phyloP scores from a whole-genome alignment of 2,329 filamentous ascomycete genomes.

The Aphanoascus verrucosus region DNA sequence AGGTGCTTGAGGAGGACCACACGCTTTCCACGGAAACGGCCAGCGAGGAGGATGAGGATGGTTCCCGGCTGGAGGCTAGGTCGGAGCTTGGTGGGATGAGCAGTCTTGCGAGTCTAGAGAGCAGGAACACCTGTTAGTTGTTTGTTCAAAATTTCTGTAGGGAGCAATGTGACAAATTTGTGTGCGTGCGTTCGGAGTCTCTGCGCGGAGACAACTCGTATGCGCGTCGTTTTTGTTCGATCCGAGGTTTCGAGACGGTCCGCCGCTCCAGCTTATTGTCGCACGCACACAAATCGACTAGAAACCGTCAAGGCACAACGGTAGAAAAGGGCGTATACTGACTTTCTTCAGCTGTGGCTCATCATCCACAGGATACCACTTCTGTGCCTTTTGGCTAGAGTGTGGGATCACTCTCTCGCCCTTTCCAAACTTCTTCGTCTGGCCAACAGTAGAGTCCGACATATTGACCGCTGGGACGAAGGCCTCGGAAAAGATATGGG shows the following conservation, averaged over 20 bases:
- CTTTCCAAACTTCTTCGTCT: constrained; percentile 96
- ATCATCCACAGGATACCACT: constrained; percentile 98
- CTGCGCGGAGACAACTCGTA: background rate
- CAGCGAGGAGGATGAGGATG: constrained; percentile 97
- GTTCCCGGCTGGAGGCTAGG: constrained; percentile 85
- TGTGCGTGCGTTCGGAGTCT: background rate
- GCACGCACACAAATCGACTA: background rate
- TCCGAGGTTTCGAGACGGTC: background rate
- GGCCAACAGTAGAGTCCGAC: constrained; percentile 38
- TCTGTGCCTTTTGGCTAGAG: constrained; percentile 83
- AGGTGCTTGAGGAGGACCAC: constrained; percentile 98
- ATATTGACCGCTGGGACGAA: constrained; percentile 43
- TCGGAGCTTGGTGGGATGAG: constrained; percentile 79
- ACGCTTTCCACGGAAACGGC: constrained; percentile 99
- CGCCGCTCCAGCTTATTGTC: background rate
- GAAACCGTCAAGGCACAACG: constrained; percentile 15
- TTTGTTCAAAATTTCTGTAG: background rate
- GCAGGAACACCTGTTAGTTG: constrained; percentile 3
- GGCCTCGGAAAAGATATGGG: constrained; percentile 26
- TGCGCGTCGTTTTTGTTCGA: background rate
- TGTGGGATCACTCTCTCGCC: constrained; percentile 84
- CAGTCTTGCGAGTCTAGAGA: constrained; percentile 78
- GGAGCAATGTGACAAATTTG: background rate
- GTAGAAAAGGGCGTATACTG: constrained; percentile 40
- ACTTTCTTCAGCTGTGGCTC: constrained; percentile 86